phyloP scores from a whole-genome alignment of 805 yeast species.

The Ogataea wickerhamii region DNA sequence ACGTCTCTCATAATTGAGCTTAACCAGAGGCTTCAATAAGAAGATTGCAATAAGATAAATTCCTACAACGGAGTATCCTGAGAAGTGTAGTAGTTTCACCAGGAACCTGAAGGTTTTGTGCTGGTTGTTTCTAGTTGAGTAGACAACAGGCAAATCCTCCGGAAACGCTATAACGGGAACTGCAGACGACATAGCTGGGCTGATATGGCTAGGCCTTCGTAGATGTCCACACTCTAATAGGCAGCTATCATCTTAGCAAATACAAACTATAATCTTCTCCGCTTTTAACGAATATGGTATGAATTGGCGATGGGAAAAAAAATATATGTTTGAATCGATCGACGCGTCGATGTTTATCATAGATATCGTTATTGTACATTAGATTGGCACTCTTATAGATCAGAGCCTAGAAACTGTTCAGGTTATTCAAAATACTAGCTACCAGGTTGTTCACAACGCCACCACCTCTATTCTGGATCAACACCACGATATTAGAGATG shows the following conservation, averaged over 20 bases:
- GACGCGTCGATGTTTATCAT: background rate
- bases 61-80: constrained; percentile 33
- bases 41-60: constrained; percentile 32
- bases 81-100: constrained; percentile 31
- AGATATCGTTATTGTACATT: constrained; percentile 1
- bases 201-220: no score
- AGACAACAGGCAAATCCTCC: constrained; percentile 22
- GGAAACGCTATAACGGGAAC: constrained; percentile 33
- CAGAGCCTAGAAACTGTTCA: constrained; percentile 5
- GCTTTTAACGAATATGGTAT: background rate
- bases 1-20: constrained; percentile 38
- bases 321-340: background rate
- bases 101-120: constrained; percentile 30
- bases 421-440: constrained; percentile 15
- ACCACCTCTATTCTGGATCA: constrained; percentile 13
- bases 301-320: background rate
- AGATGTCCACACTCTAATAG: no score
- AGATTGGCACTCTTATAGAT: no score
- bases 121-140: constrained; percentile 8
- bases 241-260: no score
- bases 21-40: constrained; percentile 39
- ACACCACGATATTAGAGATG: constrained; percentile 19
- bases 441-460: constrained; percentile 18
- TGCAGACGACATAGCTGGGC: constrained; percentile 8
- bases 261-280: background rate